These are phyloP conservation scores for Candida nanaspora DNA, from an alignment of 805 yeast genomes.

Conservation along the genomic window DNA sequence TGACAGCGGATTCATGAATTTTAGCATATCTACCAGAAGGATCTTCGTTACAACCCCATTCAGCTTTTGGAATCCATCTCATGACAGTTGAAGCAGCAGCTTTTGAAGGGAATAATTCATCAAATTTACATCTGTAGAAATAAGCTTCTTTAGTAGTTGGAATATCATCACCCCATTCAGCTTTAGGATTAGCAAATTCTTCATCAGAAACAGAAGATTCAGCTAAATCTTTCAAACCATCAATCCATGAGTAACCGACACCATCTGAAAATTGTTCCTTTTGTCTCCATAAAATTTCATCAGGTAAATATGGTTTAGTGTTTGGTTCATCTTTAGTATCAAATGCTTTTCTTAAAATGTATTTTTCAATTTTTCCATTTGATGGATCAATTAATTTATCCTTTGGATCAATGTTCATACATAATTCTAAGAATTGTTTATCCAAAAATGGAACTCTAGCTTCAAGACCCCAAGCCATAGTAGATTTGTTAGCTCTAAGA, in stretches of 20 bases:
- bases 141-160: conserved; percentile 98
- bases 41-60: conserved; percentile 99
- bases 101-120: conserved; percentile 80
- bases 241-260: conserved; percentile 99
- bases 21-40: conserved; percentile 97
- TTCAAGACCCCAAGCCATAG: conserved; percentile 99
- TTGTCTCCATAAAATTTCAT: conserved; percentile 98
- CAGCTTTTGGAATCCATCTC: conserved; percentile 99
- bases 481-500: conserved; percentile 97
- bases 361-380: conserved; percentile 86
- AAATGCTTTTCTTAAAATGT: conserved; percentile 94
- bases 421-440: conserved; percentile 80
- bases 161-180: conserved; percentile 92
- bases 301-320: conserved; percentile 83
- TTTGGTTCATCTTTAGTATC: conserved; percentile 82
- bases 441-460: conserved; percentile 99
- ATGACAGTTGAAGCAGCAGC: conserved; percentile 95
- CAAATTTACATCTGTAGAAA: conserved; percentile 97
- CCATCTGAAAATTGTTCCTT: conserved; percentile 99
- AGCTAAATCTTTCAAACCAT: conserved; percentile 93
- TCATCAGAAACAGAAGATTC: conserved; percentile 83
- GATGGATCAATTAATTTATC: conserved; percentile 75
- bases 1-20: conserved; percentile 70
- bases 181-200: conserved; percentile 81
- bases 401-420: conserved; percentile 91